These are phyloP conservation scores for Papiliotrema flavescens DNA, from an alignment of 1,284 basidiomycete genomes.

Conservation along the genomic window DNA sequence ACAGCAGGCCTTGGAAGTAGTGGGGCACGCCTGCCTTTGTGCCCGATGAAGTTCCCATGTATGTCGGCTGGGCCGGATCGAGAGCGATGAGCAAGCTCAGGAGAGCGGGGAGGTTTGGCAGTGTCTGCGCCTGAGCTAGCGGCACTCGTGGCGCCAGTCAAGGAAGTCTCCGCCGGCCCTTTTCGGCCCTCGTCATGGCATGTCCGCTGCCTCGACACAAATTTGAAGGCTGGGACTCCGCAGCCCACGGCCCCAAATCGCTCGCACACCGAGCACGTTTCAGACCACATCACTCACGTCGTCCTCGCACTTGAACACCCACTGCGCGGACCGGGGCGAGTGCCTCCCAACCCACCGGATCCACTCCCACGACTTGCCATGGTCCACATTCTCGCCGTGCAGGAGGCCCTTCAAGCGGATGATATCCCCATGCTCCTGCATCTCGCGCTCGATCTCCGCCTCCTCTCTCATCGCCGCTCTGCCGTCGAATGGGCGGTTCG, in stretches of 20 bases:
- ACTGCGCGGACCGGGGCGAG: conserved; percentile 14
- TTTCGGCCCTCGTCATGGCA: no score
- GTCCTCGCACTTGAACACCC: conserved; percentile 19
- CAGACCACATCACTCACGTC: conserved; percentile 19
- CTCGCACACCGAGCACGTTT: no score
- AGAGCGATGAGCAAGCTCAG: conserved; percentile 13
- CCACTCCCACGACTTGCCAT: conserved; percentile 75
- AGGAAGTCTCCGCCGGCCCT: no score
- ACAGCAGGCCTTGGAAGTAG: conserved; percentile 24
- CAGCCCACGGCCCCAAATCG: no score
- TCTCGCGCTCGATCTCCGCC: conserved; percentile 10
- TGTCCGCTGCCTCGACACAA: no score
- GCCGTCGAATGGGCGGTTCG: no score
- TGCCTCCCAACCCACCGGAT: conserved; percentile 15
- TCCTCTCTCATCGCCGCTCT: conserved; percentile 1
- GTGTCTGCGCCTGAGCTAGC: conserved; percentile 12
- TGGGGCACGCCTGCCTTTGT: conserved; percentile 16
- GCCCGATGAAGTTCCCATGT: conserved; percentile 16
- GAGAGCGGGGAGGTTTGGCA: conserved; percentile 25
- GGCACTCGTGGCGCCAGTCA: no score
- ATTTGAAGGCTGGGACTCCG: no score
- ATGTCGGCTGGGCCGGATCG: conserved; percentile 19
- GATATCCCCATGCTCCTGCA: conserved; percentile 14
- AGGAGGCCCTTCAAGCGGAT: conserved; percentile 12
- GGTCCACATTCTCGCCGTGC: conserved; percentile 78